Evolutionary conservation across 306 rosid genomes (phyloP).

Genomic region (Rosa rugosa): DNA sequence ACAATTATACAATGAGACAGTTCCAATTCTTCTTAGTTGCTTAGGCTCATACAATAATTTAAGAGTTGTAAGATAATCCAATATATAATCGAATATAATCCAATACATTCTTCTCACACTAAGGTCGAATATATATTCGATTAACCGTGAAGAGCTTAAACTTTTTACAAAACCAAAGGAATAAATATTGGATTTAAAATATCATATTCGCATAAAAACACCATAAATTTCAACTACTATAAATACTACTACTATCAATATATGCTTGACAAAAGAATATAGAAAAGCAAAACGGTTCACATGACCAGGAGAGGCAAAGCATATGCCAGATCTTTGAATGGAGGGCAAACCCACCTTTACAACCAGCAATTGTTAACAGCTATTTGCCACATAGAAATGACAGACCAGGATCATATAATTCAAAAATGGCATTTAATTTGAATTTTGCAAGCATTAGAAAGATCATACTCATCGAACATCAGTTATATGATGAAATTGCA

Average conservation of each 20-base stretch:
- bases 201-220: no score
- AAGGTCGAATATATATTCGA: no score
- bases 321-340: background rate
- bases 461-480: background rate
- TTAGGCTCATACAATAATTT: no score
- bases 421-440: background rate
- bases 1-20: no score
- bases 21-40: no score
- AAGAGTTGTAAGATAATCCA: no score
- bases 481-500: background rate
- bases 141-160: no score
- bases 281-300: background rate
- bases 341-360: background rate
- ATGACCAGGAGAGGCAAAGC: background rate
- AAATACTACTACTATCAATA: background rate
- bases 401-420: background rate
- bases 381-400: background rate
- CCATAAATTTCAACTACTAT: no score
- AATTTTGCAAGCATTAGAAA: background rate
- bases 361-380: background rate
- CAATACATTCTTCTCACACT: no score
- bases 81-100: no score
- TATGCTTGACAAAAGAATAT: background rate
- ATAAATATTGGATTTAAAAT: no score
- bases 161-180: no score